Conservation (phyloP, 805 yeast species). For the Myxozyma mucilagina region DNA sequence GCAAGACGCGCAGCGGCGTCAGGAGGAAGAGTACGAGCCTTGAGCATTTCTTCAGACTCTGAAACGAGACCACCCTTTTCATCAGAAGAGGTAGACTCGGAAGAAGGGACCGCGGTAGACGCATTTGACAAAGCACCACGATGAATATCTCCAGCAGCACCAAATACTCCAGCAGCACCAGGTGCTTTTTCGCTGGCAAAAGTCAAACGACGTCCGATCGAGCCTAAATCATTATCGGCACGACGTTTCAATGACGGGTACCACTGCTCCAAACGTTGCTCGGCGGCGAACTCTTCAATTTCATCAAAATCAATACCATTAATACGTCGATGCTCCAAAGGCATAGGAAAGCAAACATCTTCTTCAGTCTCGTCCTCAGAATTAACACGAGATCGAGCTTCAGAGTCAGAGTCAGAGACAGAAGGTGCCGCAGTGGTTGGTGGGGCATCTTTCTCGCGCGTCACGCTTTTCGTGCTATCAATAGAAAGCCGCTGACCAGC, state of each 20-base stretch:
- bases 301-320: constrained; percentile 91
- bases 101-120: constrained; percentile 1
- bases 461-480: constrained; percentile 3
- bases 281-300: constrained; percentile 66
- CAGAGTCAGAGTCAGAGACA: constrained; percentile 19
- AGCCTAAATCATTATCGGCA: constrained; percentile 30
- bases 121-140: constrained; percentile 3
- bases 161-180: neutral
- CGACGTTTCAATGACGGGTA: constrained; percentile 24
- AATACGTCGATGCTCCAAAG: constrained; percentile 49
- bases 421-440: constrained; percentile 1
- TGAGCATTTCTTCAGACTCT: constrained; percentile 14
- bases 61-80: constrained; percentile 11
- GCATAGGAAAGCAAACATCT: constrained; percentile 97
- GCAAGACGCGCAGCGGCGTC: constrained; percentile 25
- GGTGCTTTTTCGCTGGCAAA: constrained; percentile 7
- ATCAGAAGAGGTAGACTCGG: constrained; percentile 11
- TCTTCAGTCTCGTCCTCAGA: constrained; percentile 81
- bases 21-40: constrained; percentile 22
- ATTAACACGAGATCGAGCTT: constrained; percentile 27
- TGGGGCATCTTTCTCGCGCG: neutral
- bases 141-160: constrained; percentile 18
- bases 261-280: constrained; percentile 38
- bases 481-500: constrained; percentile 1
- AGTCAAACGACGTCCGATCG: constrained; percentile 22